Conservation (phyloP, 257 asterid genomes). For the Orobanche coerulescens region DNA sequence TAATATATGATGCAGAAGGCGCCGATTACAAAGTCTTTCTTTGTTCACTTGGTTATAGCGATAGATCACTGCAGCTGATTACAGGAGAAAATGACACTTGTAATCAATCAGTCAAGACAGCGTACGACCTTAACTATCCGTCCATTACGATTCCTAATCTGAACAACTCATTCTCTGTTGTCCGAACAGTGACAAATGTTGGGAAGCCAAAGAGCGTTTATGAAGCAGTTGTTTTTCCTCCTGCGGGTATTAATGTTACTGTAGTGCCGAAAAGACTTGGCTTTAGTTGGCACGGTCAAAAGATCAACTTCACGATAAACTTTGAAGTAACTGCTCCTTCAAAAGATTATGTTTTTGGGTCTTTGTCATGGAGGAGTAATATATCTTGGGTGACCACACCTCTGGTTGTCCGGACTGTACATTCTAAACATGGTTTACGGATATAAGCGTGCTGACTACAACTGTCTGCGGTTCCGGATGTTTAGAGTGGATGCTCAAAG, state of each 20-base stretch:
- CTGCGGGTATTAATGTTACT: conserved; percentile 54
- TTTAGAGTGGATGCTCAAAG: not conserved
- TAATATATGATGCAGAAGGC: conserved; percentile 60
- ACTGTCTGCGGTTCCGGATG: not conserved
- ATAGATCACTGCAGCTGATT: conserved; percentile 56
- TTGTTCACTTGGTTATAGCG: conserved; percentile 72
- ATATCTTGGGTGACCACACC: conserved; percentile 60
- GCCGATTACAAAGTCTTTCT: conserved; percentile 65
- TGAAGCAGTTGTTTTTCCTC: conserved; percentile 56
- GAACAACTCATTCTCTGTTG: conserved; percentile 34
- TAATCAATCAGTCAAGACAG: conserved; percentile 31
- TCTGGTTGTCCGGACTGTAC: conserved; percentile 45
- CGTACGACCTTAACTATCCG: conserved; percentile 77
- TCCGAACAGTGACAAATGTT: conserved; percentile 73
- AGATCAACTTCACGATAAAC: conserved; percentile 49
- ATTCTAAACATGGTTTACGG: conserved; percentile 35
- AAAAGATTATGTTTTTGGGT: conserved; percentile 69
- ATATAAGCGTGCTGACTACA: not conserved
- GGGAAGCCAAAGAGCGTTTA: conserved; percentile 52
- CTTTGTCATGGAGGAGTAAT: conserved; percentile 71
- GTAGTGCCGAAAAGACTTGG: conserved; percentile 55
- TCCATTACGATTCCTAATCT: conserved; percentile 66
- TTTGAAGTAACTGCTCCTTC: conserved; percentile 57
- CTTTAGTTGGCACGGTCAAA: conserved; percentile 51
- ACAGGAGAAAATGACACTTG: conserved; percentile 81